A percentile compares a stretch with the other conserved stretches of the same genome.
Conservation (phyloP, 2,329 filamentous ascomycete species). For the Thermothelomyces thermophilus region DNA sequence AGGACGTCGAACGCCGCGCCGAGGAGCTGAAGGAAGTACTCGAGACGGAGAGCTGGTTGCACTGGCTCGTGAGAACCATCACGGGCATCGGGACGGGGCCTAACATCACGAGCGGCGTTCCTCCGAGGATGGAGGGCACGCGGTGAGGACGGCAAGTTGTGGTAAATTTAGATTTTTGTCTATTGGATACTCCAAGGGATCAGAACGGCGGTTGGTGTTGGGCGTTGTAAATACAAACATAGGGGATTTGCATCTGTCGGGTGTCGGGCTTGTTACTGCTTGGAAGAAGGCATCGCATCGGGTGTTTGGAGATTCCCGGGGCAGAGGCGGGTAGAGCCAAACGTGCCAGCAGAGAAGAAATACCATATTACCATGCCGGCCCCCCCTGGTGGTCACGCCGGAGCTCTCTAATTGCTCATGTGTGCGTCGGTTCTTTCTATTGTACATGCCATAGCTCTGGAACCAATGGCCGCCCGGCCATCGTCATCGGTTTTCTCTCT, state of each 20-base stretch:
- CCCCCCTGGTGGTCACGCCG: no score
- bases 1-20: conserved; percentile 60
- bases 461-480: background rate
- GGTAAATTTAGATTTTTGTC: background rate
- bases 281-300: no score
- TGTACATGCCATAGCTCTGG: conserved; percentile 4
- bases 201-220: background rate
- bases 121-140: background rate
- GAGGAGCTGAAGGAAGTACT: conserved; percentile 56
- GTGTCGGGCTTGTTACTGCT: no score
- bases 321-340: background rate
- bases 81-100: conserved; percentile 56
- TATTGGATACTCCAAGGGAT: no score
- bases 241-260: background rate
- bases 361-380: background rate
- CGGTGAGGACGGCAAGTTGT: background rate
- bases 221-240: background rate
- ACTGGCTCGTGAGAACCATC: conserved; percentile 57
- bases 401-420: conserved; percentile 3
- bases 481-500: background rate
- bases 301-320: no score
- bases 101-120: conserved; percentile 40
- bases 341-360: conserved; percentile 2
- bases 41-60: conserved; percentile 57
- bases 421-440: conserved; percentile 6